Evolutionary conservation across 2,329 filamentous ascomycete genomes (phyloP), one percentile per base, ranked within the genome.

Genomic region (Epichloe gansuensis): DNA sequence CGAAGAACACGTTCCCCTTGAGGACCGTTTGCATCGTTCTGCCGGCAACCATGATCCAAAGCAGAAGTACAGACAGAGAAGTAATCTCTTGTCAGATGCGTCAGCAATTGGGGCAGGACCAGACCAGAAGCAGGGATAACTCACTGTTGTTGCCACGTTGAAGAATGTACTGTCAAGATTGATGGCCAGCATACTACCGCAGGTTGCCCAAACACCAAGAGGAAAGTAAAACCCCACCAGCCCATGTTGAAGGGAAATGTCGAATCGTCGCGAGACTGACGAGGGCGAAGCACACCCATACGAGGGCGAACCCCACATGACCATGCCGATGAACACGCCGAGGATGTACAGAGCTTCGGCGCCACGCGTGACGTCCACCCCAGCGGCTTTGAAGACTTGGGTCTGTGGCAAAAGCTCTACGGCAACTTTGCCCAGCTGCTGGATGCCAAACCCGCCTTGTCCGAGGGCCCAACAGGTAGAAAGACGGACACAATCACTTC

Each of bases 401-500:
- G 67, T 71, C 43, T 65, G 51, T 0, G 69, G 71, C 21, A 75
- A 62, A 3, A 74, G 53, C 3, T 62, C 59, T 48, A 74, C 59
- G 4, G 77, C 73, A 3, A 75, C 71, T 46, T 71, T 70, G 6
- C 77, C 78, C 3, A 74, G 66, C 57, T 77, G 72, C 63, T 77
- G 71, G 42, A 75, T 74, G 48, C 71, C 76, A 61, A 78, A 87
- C 2, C 80, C 81, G 13, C 82, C 83, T 63, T 85, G 81, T 0
- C 83, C 83, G 0, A 86, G 67, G 83, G 82, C 0, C 84, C 82
- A 0, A 87, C 70, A 0, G 84, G 83, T 0, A 88, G 67, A 58
- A 87, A 85, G 6, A 81, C 77, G 2, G 78, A 83, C 9, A 86
- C 82, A 44, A 87, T 82, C 52, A 82, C 78, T 61, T 86, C 84